phyloP scores from a whole-genome alignment of 192 early-diverging fungal species.

The Lobulomyces angularis region DNA sequence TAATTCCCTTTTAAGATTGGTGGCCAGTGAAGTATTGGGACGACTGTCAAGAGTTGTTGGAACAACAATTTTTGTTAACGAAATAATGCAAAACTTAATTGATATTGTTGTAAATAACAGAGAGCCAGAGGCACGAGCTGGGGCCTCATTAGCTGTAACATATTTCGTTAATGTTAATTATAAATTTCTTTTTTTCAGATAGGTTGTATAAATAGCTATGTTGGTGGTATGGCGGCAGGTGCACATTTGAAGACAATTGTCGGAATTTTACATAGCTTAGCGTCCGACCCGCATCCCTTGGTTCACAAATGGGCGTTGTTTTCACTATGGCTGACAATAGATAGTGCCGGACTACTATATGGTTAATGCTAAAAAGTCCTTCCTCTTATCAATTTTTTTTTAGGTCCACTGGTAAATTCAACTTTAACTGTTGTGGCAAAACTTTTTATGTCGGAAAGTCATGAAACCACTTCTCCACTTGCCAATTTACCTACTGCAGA shows the following conservation, averaged over 20 bases:
- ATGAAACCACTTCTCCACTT: conserved; percentile 35
- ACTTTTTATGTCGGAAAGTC: conserved; percentile 75
- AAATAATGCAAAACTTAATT: conserved; percentile 62
- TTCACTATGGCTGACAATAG: conserved; percentile 69
- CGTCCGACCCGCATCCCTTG: conserved; percentile 80
- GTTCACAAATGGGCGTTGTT: conserved; percentile 90
- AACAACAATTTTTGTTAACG: conserved; percentile 47
- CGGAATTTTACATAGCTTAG: conserved; percentile 79
- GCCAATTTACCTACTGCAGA: conserved; percentile 36
- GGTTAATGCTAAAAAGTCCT: too few species aligned
- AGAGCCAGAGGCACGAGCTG: conserved; percentile 87
- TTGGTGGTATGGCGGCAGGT: conserved; percentile 77
- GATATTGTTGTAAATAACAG: conserved; percentile 81
- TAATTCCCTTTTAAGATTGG: conserved; percentile 55
- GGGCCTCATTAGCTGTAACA: conserved; percentile 78
- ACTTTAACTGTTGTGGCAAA: conserved; percentile 81
- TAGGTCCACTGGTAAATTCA: conserved; percentile 72
- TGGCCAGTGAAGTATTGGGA: conserved; percentile 74
- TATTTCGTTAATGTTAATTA: too few species aligned
- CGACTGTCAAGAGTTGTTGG: conserved; percentile 58
- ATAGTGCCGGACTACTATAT: conserved; percentile 85
- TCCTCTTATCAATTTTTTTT: too few species aligned
- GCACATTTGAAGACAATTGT: conserved; percentile 76
- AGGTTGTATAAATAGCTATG: conserved; percentile 75
- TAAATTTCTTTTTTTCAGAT: too few species aligned